A percentile compares a stretch with the other conserved stretches of the same genome.
Conservation (phyloP, 2,329 filamentous ascomycete genomes). For the Botrytis deweyae region DNA sequence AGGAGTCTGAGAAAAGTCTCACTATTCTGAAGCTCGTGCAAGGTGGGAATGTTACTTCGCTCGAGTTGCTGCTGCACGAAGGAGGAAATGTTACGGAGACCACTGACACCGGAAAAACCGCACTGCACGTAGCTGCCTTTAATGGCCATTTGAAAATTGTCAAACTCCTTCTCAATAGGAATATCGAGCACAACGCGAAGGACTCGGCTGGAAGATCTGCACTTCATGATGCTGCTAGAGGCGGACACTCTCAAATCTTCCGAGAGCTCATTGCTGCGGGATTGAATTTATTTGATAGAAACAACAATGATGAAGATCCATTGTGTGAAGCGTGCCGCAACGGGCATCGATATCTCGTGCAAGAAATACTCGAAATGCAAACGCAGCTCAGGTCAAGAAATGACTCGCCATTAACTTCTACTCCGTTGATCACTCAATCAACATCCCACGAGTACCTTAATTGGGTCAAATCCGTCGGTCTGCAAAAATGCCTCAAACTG, state of each 20-base stretch:
- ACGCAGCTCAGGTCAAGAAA: slow-evolving; percentile 18
- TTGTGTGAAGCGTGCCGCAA: slow-evolving; percentile 18
- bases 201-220: slow-evolving; percentile 13
- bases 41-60: slow-evolving; percentile 13
- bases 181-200: slow-evolving; percentile 20
- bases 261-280: slow-evolving; percentile 18
- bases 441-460: slow-evolving; percentile 9
- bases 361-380: slow-evolving; percentile 20
- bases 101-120: slow-evolving; percentile 22
- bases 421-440: neutral
- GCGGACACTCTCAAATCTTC: slow-evolving; percentile 15
- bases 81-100: slow-evolving; percentile 7
- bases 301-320: slow-evolving; percentile 15
- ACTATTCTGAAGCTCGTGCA: neutral
- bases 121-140: slow-evolving; percentile 26
- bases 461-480: neutral
- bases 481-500: neutral
- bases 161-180: slow-evolving; percentile 17
- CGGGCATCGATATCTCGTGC: slow-evolving; percentile 16
- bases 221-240: neutral
- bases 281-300: neutral
- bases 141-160: slow-evolving; percentile 23
- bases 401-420: neutral
- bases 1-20: rapidly evolving
- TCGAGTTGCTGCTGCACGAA: slow-evolving; percentile 18